Evolutionary conservation across 345 rosid genomes (phyloP).

Genomic region (Aurinia saxatilis): DNA sequence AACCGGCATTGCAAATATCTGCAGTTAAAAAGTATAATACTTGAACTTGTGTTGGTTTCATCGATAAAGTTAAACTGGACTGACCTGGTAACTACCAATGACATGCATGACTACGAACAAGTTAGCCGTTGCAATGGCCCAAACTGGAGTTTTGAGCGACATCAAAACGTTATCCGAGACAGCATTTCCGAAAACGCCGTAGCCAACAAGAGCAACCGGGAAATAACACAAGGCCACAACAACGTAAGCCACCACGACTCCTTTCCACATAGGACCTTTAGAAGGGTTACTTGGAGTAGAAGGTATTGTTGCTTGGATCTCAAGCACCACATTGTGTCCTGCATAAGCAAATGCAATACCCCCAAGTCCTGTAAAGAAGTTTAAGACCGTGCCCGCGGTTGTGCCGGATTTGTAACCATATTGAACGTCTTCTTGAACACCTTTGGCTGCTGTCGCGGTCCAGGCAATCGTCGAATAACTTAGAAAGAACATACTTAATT

Average conservation of each 20-base stretch:
- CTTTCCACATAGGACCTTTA: constrained; percentile 70
- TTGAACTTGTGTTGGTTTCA: background rate
- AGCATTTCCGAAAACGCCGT: constrained; percentile 42
- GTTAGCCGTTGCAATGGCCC: constrained; percentile 52
- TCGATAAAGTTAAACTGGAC: background rate
- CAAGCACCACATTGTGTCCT: constrained; percentile 61
- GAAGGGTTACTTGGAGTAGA: constrained; percentile 61
- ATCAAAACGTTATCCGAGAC: constrained; percentile 57
- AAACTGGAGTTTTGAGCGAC: constrained; percentile 51
- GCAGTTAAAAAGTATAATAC: background rate
- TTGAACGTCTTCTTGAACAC: constrained; percentile 33
- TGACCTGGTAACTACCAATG: constrained; percentile 69
- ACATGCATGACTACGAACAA: constrained; percentile 60
- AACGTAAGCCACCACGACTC: constrained; percentile 42
- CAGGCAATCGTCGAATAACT: constrained; percentile 66
- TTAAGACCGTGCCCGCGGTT: constrained; percentile 30
- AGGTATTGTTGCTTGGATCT: constrained; percentile 69
- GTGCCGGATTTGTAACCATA: constrained; percentile 34
- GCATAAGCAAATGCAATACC: constrained; percentile 64
- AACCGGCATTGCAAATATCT: constrained; percentile 64
- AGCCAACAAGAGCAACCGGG: constrained; percentile 55
- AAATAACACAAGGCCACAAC: constrained; percentile 62
- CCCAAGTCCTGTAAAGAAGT: constrained; percentile 47
- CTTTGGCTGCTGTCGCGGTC: constrained; percentile 41
- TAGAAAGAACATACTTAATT: background rate